Conservation (phyloP, 352 stramenopile genomes). For the Thalassiosira gravida region DNA sequence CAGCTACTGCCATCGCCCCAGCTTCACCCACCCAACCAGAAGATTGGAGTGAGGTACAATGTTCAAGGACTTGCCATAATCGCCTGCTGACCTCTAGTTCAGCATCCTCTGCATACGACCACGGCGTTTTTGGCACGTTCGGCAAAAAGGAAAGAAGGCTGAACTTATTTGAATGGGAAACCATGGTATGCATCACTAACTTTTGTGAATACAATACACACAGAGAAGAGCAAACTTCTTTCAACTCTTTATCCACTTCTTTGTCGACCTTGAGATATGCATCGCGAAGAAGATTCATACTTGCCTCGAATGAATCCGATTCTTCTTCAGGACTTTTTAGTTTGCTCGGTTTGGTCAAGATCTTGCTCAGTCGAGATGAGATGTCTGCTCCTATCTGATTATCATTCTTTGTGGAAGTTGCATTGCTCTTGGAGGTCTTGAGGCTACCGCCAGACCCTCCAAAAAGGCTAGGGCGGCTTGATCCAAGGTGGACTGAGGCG, state of each 20-base stretch:
- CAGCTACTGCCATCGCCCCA: constrained; percentile 83
- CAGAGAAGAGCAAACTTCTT: constrained; percentile 55
- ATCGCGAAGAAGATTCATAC: constrained; percentile 30
- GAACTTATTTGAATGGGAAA: constrained; percentile 74
- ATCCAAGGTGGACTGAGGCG: constrained; percentile 84
- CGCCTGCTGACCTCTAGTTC: constrained; percentile 40
- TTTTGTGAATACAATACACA: constrained; percentile 78
- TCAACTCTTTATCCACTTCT: constrained; percentile 54
- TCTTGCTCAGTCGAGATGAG: constrained; percentile 48
- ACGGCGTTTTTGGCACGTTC: constrained; percentile 21
- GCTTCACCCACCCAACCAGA: constrained; percentile 84
- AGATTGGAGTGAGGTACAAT: constrained; percentile 65
- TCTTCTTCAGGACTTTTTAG: constrained; percentile 22
- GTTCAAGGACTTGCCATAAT: constrained; percentile 81
- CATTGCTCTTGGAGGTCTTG: constrained; percentile 43
- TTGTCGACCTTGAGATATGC: constrained; percentile 52
- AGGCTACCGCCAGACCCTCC: constrained; percentile 12
- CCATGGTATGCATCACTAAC: constrained; percentile 73
- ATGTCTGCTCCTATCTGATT: constrained; percentile 48
- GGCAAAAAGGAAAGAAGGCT: constrained; percentile 53
- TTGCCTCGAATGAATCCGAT: constrained; percentile 44
- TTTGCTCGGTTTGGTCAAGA: constrained; percentile 35
- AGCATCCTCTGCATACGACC: constrained; percentile 21
- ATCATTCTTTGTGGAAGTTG: constrained; percentile 20
- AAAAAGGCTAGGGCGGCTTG: constrained; percentile 43